Evolutionary conservation across 148 eudicot genomes (phyloP).

Genomic region (Spergularia bocconei): DNA sequence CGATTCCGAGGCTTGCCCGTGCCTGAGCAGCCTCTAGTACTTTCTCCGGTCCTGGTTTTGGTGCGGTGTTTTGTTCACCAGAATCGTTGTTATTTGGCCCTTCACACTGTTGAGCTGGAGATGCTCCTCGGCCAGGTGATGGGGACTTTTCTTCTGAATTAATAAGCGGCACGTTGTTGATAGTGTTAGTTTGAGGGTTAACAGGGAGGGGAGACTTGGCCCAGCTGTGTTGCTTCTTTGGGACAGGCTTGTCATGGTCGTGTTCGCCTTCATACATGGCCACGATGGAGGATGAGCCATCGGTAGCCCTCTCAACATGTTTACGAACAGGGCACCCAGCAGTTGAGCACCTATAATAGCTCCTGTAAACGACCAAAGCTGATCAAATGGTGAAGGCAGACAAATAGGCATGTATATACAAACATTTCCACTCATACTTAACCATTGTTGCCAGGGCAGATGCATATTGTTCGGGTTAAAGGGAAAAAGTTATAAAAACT

Average conservation of each 20-base stretch:
- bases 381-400: background rate
- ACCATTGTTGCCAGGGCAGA: too few relatives aligned
- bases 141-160: constrained; percentile 23
- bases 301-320: constrained; percentile 73
- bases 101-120: constrained; percentile 33
- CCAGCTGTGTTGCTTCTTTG: constrained; percentile 48
- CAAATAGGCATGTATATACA: background rate
- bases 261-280: constrained; percentile 78
- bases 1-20: constrained; percentile 60
- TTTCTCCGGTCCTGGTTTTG: constrained; percentile 40
- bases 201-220: constrained; percentile 29
- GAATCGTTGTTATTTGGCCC: constrained; percentile 25
- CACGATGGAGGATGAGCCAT: constrained; percentile 41
- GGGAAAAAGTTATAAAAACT: too few relatives aligned
- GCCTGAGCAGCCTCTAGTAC: constrained; percentile 50
- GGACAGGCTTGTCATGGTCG: constrained; percentile 73
- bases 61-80: constrained; percentile 23
- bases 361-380: constrained; percentile 39
- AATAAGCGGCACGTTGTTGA: constrained; percentile 25
- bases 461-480: too few relatives aligned
- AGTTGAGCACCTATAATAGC: constrained; percentile 86
- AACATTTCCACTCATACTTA: too few relatives aligned
- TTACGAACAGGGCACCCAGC: constrained; percentile 88
- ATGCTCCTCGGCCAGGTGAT: constrained; percentile 14
- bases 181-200: constrained; percentile 29